Evolutionary conservation across 2,329 filamentous ascomycete genomes (phyloP).

Genomic region (Trichoderma afroharzianum): DNA sequence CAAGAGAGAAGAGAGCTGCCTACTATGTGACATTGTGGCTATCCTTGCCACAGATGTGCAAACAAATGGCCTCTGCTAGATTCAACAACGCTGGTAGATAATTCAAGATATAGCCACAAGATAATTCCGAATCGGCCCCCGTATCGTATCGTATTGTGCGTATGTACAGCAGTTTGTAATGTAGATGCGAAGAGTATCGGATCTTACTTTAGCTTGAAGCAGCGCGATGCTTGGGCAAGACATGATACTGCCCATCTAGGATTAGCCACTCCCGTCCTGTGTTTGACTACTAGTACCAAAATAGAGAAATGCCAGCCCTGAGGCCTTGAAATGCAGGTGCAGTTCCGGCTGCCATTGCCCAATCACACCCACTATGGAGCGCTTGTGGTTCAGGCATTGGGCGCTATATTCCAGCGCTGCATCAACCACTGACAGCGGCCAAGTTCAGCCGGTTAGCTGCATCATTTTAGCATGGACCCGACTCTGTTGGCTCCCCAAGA

Average conservation of each 20-base stretch:
- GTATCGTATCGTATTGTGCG: neutral
- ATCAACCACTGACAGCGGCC: neutral
- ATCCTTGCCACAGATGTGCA: neutral
- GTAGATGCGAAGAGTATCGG: neutral
- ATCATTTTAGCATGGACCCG: neutral
- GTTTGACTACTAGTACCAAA: neutral
- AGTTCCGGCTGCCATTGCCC: neutral
- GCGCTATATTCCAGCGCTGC: neutral
- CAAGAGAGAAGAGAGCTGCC: neutral
- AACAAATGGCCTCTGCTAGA: neutral
- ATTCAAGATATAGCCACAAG: neutral
- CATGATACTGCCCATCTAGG: neutral
- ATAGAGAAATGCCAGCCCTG: neutral
- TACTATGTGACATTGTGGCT: constrained; percentile 12
- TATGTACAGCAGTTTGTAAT: neutral
- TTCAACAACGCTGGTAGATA: neutral
- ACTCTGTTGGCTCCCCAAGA: neutral
- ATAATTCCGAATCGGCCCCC: neutral
- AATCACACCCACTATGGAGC: neutral
- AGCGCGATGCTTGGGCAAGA: neutral
- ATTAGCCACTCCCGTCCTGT: neutral
- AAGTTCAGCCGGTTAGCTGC: neutral
- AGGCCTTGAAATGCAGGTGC: neutral
- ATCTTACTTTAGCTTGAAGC: neutral
- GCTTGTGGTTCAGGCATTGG: neutral